These are phyloP conservation scores for Podila minutissima DNA, from an alignment of 192 early-diverging fungal genomes.

Conservation along the genomic window DNA sequence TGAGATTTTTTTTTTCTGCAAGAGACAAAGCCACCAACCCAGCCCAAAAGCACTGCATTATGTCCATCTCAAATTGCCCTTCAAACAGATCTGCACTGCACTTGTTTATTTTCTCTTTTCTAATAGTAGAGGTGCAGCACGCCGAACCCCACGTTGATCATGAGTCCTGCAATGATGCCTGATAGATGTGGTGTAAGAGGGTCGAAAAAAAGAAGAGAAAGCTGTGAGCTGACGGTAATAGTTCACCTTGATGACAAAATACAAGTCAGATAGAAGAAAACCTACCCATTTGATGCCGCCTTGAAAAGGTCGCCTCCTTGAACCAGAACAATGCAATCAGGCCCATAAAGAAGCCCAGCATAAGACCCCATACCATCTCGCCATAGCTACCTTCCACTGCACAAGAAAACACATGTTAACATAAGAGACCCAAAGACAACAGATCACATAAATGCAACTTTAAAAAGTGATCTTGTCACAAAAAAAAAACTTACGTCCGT, in stretches of 20 bases:
- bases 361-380: constrained; percentile 65
- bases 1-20: background rate
- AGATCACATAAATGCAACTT: background rate
- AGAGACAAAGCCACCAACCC: constrained; percentile 1
- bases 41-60: background rate
- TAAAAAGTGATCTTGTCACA: background rate
- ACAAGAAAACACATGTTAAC: constrained; percentile 7
- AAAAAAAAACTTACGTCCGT: constrained; percentile 61
- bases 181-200: background rate
- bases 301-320: constrained; percentile 60
- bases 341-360: constrained; percentile 66
- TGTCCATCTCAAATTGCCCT: background rate
- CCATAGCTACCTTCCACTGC: constrained; percentile 59
- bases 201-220: background rate
- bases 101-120: too few species aligned
- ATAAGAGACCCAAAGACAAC: background rate
- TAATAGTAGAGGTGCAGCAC: constrained; percentile 60
- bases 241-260: background rate
- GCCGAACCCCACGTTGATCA: constrained; percentile 64
- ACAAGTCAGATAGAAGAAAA: background rate
- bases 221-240: background rate
- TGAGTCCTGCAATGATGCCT: constrained; percentile 62
- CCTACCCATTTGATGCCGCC: constrained; percentile 64
- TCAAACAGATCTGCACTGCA: background rate
- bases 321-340: constrained; percentile 64